Conservation (phyloP, 148 eudicot genomes). For the Rhododendron ovatum region DNA sequence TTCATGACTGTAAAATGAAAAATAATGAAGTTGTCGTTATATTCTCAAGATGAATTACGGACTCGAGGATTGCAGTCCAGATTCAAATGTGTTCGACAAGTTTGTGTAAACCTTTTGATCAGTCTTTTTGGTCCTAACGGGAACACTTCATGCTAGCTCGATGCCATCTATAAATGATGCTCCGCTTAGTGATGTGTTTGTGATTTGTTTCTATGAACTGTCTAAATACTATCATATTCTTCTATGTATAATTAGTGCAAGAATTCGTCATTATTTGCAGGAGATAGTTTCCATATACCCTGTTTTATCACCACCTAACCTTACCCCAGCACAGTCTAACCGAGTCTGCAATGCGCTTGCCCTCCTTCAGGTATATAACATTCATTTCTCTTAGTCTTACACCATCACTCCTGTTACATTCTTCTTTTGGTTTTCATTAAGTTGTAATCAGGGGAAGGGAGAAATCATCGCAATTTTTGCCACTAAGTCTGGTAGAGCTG, state of each 20-base stretch:
- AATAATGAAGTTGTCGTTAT: background rate
- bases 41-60: background rate
- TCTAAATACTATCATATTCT: background rate
- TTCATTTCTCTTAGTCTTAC: background rate
- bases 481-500: background rate
- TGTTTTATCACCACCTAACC: constrained; percentile 76
- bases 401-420: background rate
- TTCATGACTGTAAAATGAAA: background rate
- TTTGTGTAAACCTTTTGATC: background rate
- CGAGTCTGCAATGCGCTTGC: constrained; percentile 99
- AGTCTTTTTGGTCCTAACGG: background rate
- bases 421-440: constrained; percentile 1
- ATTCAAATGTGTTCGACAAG: background rate
- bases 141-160: background rate
- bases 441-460: background rate
- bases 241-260: background rate
- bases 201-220: background rate
- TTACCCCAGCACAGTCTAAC: constrained; percentile 84
- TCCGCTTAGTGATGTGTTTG: background rate
- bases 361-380: constrained; percentile 58
- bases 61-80: background rate
- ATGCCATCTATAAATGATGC: background rate
- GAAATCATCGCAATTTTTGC: background rate
- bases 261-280: constrained; percentile 34
- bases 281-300: constrained; percentile 92